These are phyloP conservation scores for Plantago elongata DNA, from an alignment of 257 asterid genomes.

Conservation along the genomic window DNA sequence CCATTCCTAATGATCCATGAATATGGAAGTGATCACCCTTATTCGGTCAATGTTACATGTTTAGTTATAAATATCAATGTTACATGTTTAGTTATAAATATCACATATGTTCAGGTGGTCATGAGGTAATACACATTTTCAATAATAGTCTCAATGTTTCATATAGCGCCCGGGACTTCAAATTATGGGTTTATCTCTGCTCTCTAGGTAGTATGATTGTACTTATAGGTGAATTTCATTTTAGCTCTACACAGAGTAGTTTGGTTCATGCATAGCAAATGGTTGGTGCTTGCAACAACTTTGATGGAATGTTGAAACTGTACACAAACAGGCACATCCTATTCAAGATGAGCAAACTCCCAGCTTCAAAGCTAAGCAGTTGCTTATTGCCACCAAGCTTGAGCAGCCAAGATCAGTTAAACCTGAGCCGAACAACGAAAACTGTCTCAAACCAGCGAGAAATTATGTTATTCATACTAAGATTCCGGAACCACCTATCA, in stretches of 20 bases:
- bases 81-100: too few species aligned
- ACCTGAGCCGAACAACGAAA: background rate
- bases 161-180: too few species aligned
- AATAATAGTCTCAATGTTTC: too few species aligned
- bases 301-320: too few species aligned
- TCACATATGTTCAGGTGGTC: too few species aligned
- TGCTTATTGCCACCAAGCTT: constrained; percentile 1
- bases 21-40: background rate
- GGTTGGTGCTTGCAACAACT: too few species aligned
- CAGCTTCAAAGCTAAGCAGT: constrained; percentile 2
- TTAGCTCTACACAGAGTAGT: background rate
- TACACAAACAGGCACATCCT: background rate
- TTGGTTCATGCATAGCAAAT: background rate
- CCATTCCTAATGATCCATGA: background rate
- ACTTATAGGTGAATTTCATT: too few species aligned
- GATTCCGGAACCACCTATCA: background rate
- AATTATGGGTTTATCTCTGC: too few species aligned
- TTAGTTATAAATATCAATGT: too few species aligned
- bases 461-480: background rate
- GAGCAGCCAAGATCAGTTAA: background rate
- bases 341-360: background rate
- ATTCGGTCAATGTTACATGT: too few species aligned
- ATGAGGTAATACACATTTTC: too few species aligned
- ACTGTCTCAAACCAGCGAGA: background rate
- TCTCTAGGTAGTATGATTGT: too few species aligned